Percentiles rank a stretch among this genome's conserved stretches.
Conservation (phyloP, 2,329 filamentous ascomycete species). For the Dactylella cylindrospora region DNA sequence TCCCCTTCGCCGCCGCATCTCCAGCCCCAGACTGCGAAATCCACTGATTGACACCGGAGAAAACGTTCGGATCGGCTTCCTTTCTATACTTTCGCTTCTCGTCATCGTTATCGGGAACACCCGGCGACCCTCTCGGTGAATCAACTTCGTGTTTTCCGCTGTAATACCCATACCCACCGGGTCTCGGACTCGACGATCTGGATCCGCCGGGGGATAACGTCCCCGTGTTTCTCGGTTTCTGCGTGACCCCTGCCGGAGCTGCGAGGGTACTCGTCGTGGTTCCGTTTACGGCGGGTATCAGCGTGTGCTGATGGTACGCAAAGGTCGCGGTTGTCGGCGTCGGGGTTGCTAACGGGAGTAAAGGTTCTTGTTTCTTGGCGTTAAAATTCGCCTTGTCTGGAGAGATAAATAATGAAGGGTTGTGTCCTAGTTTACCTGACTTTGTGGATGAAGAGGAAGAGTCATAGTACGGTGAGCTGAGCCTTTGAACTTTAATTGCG, state of each 20-base stretch:
- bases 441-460: constrained; percentile 17
- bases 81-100: constrained; percentile 41
- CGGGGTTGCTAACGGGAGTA: constrained; percentile 36
- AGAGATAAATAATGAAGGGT: constrained; percentile 42
- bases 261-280: constrained; percentile 42
- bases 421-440: constrained; percentile 36
- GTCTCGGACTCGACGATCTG: constrained; percentile 28
- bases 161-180: constrained; percentile 36
- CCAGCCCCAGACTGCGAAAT: constrained; percentile 24
- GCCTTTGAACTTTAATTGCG: constrained; percentile 31
- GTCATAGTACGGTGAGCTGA: constrained; percentile 32
- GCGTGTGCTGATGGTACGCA: constrained; percentile 33
- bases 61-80: constrained; percentile 23
- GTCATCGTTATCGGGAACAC: constrained; percentile 26
- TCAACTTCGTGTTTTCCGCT: constrained; percentile 17
- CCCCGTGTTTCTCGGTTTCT: constrained; percentile 27
- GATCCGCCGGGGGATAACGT: constrained; percentile 26
- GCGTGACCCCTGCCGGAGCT: constrained; percentile 21
- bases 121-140: constrained; percentile 9
- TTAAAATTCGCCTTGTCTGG: constrained; percentile 45
- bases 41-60: constrained; percentile 37
- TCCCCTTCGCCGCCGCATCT: constrained; percentile 26
- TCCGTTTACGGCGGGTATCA: constrained; percentile 41
- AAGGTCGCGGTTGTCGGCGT: constrained; percentile 41
- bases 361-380: constrained; percentile 45